Conservation (phyloP, 2,329 filamentous ascomycete genomes). For the Sporothrix brasiliensis region DNA sequence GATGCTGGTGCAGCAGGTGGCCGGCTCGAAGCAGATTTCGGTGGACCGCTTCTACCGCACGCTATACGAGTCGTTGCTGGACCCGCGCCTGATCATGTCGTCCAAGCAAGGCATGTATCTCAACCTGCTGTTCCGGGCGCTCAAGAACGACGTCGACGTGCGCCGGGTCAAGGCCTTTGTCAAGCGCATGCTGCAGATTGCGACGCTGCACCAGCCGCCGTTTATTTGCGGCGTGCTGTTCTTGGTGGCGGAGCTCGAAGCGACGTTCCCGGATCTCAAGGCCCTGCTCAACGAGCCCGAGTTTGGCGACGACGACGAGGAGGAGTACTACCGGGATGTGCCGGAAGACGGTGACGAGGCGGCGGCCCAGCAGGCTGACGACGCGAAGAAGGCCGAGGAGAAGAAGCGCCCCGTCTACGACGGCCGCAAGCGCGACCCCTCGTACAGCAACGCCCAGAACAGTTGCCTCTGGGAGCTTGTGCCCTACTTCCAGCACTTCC, state of each 20-base stretch:
- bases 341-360: conserved; percentile 66
- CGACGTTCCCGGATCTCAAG: conserved; percentile 76
- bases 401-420: conserved; percentile 62
- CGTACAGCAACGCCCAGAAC: conserved; percentile 88
- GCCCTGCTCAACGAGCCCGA: conserved; percentile 80
- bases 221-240: conserved; percentile 95
- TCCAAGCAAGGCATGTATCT: conserved; percentile 96
- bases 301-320: conserved; percentile 70
- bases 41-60: conserved; percentile 93
- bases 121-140: conserved; percentile 82
- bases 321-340: conserved; percentile 58
- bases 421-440: conserved; percentile 85
- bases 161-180: conserved; percentile 94
- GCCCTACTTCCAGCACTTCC: conserved; percentile 80
- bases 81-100: conserved; percentile 82
- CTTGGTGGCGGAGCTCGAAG: conserved; percentile 77
- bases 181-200: conserved; percentile 86
- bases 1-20: conserved; percentile 91
- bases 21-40: conserved; percentile 75
- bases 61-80: conserved; percentile 90
- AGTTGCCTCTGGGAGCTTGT: conserved; percentile 88
- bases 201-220: conserved; percentile 85
- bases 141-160: conserved; percentile 88
- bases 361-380: conserved; percentile 51
- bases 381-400: conserved; percentile 34